Evolutionary conservation across 306 rosid species (phyloP).

Genomic region (Canavalia ensiformis): DNA sequence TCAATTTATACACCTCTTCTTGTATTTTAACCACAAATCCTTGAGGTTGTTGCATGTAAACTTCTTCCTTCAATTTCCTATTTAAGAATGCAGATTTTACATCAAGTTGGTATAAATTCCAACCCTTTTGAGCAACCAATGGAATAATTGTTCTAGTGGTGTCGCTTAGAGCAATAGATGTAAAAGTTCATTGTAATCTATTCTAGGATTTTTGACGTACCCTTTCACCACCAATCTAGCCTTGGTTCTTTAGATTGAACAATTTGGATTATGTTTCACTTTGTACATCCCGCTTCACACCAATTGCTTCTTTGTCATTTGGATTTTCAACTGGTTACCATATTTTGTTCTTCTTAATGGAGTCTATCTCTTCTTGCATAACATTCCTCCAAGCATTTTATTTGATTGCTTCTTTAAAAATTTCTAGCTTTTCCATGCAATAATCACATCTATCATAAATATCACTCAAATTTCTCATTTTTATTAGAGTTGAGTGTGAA

Average conservation of each 20-base stretch:
- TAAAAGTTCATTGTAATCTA: neutral
- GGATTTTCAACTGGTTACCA: neutral
- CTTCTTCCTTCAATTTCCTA: too few relatives aligned
- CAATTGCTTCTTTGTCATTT: neutral
- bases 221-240: neutral
- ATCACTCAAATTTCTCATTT: conserved; percentile 2
- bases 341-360: neutral
- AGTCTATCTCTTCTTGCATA: neutral
- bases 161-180: too few relatives aligned
- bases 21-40: too few relatives aligned
- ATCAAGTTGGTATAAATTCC: too few relatives aligned
- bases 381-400: neutral
- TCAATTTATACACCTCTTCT: too few relatives aligned
- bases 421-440: neutral
- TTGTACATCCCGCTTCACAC: neutral
- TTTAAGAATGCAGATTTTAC: too few relatives aligned
- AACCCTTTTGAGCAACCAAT: too few relatives aligned
- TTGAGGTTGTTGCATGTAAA: too few relatives aligned
- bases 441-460: neutral
- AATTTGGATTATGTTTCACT: too few relatives aligned
- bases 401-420: neutral
- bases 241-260: too few relatives aligned
- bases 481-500: neutral
- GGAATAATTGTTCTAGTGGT: too few relatives aligned
- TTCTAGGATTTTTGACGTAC: neutral